phyloP scores from a whole-genome alignment of 2,329 filamentous ascomycete species.

The Fusarium sp. region DNA sequence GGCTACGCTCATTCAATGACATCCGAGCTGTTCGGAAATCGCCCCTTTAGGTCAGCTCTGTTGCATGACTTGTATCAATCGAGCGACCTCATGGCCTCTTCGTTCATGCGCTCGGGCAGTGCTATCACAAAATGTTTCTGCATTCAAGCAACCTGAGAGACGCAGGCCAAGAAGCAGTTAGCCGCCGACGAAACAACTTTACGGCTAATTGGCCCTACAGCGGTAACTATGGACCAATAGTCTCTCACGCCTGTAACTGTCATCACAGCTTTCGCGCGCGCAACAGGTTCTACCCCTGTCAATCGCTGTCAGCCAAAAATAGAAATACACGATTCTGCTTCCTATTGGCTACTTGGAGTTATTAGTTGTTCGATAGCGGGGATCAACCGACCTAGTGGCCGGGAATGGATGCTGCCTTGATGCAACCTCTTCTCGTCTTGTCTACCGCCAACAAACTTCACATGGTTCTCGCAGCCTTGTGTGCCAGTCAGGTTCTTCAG shows the following conservation, averaged over 20 bases:
- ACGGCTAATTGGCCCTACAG: constrained; percentile 37
- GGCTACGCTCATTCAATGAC: constrained; percentile 11
- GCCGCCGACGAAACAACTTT: constrained; percentile 41
- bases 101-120: constrained; percentile 39
- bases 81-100: constrained; percentile 35
- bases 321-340: constrained; percentile 40
- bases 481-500: constrained; percentile 41
- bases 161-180: constrained; percentile 41
- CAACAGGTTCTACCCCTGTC: constrained; percentile 45
- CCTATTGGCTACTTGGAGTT: constrained; percentile 49
- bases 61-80: constrained; percentile 45
- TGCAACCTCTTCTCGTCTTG: constrained; percentile 36
- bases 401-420: constrained; percentile 39
- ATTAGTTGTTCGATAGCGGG: constrained; percentile 41
- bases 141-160: constrained; percentile 16
- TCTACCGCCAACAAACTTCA: constrained; percentile 36
- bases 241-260: constrained; percentile 35
- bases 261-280: constrained; percentile 53
- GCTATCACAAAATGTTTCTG: constrained; percentile 40
- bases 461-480: constrained; percentile 32
- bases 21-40: constrained; percentile 23
- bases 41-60: constrained; percentile 27
- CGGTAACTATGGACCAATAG: constrained; percentile 41
- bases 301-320: constrained; percentile 52
- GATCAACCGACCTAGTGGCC: constrained; percentile 37